These are phyloP conservation scores for Leucoagaricus sp. DNA, from an alignment of 1,284 basidiomycete genomes.

Conservation along the genomic window DNA sequence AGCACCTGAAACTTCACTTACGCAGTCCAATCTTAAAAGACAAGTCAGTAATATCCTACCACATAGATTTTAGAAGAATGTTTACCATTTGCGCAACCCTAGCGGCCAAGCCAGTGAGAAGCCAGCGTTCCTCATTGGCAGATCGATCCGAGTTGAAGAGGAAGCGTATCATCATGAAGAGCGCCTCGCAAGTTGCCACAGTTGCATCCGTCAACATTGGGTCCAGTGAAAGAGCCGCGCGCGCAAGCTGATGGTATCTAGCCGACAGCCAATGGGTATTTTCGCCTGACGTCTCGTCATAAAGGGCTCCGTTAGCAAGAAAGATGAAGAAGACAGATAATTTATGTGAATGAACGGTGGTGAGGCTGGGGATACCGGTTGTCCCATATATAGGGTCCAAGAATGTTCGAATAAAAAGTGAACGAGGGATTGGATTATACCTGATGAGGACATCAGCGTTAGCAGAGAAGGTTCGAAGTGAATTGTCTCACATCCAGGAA, in stretches of 20 bases:
- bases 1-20: conserved; percentile 30
- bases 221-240: conserved; percentile 46
- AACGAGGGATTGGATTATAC: conserved; percentile 41
- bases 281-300: conserved; percentile 33
- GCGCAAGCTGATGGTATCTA: conserved; percentile 45
- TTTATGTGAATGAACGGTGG: conserved; percentile 44
- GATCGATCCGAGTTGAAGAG: conserved; percentile 44
- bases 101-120: conserved; percentile 44
- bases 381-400: conserved; percentile 43
- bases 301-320: conserved; percentile 44
- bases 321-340: conserved; percentile 52
- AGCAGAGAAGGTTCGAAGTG: conserved; percentile 5
- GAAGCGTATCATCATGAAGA: conserved; percentile 48
- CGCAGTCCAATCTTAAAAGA: conserved; percentile 49
- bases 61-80: conserved; percentile 9
- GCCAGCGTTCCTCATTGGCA: conserved; percentile 47
- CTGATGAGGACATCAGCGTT: conserved; percentile 25
- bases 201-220: conserved; percentile 46
- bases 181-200: conserved; percentile 46
- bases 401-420: conserved; percentile 40
- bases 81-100: conserved; percentile 48
- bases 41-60: background rate
- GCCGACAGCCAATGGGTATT: conserved; percentile 31
- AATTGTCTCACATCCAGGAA: conserved; percentile 52
- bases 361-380: conserved; percentile 30